These are phyloP conservation scores for Nannizzia gypsea DNA, from an alignment of 2,329 filamentous ascomycete species.

Conservation along the genomic window DNA sequence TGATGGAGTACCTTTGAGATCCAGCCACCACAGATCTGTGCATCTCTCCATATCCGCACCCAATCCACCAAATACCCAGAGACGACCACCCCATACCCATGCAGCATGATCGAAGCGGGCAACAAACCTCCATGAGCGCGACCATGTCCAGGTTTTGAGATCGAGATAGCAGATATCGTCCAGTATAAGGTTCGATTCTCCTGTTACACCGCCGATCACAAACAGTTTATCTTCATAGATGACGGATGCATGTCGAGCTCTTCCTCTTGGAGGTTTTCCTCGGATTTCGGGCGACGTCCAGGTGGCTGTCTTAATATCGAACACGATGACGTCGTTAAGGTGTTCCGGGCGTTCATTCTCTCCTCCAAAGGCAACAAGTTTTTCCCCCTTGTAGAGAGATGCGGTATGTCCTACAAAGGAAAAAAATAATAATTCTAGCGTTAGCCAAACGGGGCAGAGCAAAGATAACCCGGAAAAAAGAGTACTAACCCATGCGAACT, in stretches of 20 bases:
- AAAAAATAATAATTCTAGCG: background rate
- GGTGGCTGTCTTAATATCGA: constrained; percentile 84
- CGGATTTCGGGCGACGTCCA: constrained; percentile 88
- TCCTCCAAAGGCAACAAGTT: constrained; percentile 92
- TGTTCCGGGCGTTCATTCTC: constrained; percentile 97
- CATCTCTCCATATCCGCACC: constrained; percentile 95
- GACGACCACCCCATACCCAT: constrained; percentile 81
- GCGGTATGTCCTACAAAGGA: constrained; percentile 84
- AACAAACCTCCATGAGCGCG: constrained; percentile 88
- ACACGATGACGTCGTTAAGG: constrained; percentile 88
- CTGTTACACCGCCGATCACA: constrained; percentile 88
- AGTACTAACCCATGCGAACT: constrained; percentile 73
- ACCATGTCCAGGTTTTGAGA: constrained; percentile 96
- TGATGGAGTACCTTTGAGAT: constrained; percentile 79
- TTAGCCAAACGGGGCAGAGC: background rate
- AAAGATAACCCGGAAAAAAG: constrained; percentile 1
- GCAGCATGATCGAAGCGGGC: constrained; percentile 89
- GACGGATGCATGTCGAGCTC: constrained; percentile 85
- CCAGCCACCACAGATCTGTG: constrained; percentile 93
- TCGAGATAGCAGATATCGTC: constrained; percentile 97
- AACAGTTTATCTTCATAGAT: constrained; percentile 95
- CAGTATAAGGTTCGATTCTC: constrained; percentile 79
- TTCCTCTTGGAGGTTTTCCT: constrained; percentile 74
- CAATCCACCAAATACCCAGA: constrained; percentile 94
- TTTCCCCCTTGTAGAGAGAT: constrained; percentile 83